Evolutionary conservation across 192 early-diverging fungal genomes (phyloP), one percentile per base, ranked within the genome.

Genomic region (Paraglomus brasilianum): DNA sequence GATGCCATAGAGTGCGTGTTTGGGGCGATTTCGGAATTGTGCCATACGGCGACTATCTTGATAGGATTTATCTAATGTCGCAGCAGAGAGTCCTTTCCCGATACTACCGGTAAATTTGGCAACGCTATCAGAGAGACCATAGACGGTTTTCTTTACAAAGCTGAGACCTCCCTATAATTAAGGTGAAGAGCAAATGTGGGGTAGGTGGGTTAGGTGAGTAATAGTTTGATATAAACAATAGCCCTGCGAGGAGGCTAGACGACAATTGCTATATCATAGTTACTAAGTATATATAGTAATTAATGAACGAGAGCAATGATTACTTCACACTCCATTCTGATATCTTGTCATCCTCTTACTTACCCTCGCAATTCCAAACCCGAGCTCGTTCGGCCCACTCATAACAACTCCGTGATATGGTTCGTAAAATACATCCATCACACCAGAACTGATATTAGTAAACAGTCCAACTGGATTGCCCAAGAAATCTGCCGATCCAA

Each of bases 401-500:
- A 97, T 94, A 44, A 95, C 89, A 62, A 97, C 91, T 5, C 97
- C 97, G 82, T 96, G 92, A 72, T 94, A 90, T 0, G 97, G 97
- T 73, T 99, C 95, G 78, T 98, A 99, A 75, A 99, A 99, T 49
- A 98, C 88, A 72, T 98, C 97, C 5, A 85, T 83, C 1, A 98
- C 95, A 6, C 97, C 97, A 0, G 93, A 94, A 68, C 92, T 92
- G 53, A 99, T 85, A 68, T 88, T 98, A 78, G 88, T 97, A 78
- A 99, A 99, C 15, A 99, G 75, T 1, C 97, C 96, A 2, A 99
- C 94, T 1, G 97, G 97, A 66, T 99, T 99, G 30, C 97, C 97
- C 56, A 99, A 82, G 68, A 99, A 88, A 70, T 99, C 96, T 14
- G 95, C 96, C 17, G 94, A 95, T 9, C 97, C 97, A 7, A 98